Evolutionary conservation across 352 stramenopile genomes (phyloP).

Genomic region (Globisporangium paddicum): DNA sequence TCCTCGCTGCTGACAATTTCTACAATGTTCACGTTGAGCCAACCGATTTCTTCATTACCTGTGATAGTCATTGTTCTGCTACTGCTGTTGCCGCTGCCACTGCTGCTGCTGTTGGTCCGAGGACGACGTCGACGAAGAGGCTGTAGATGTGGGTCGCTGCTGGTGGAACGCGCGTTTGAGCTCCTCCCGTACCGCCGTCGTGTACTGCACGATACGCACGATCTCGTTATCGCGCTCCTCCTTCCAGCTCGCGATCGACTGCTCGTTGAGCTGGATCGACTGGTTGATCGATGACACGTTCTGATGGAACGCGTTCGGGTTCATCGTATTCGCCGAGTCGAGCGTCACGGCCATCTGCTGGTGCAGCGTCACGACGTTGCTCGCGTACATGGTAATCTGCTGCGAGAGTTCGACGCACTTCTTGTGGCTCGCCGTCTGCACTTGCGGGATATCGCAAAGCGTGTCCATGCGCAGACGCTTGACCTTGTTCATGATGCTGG

Average conservation of each 20-base stretch:
- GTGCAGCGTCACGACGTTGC: constrained; percentile 30
- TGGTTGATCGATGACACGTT: constrained; percentile 37
- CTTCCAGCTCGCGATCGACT: constrained; percentile 31
- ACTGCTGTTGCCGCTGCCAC: neutral
- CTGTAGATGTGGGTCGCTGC: constrained; percentile 13
- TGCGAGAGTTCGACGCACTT: constrained; percentile 52
- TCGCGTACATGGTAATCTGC: constrained; percentile 39
- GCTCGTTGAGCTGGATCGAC: constrained; percentile 40
- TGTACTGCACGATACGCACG: constrained; percentile 73
- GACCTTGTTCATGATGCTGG: constrained; percentile 46
- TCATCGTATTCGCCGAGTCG: constrained; percentile 22
- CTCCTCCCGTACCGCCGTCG: constrained; percentile 32
- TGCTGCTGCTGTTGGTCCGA: constrained; percentile 10
- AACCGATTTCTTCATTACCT: neutral
- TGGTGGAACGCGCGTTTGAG: constrained; percentile 41
- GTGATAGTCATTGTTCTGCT: neutral
- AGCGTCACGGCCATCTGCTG: constrained; percentile 36
- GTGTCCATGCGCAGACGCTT: constrained; percentile 41
- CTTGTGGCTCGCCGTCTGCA: constrained; percentile 42
- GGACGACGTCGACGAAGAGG: constrained; percentile 14
- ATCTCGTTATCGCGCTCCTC: constrained; percentile 64
- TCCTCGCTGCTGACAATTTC: neutral
- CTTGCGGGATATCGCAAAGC: constrained; percentile 58
- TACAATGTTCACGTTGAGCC: neutral
- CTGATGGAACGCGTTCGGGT: constrained; percentile 30